Evolutionary conservation across 2,329 filamentous ascomycete genomes (phyloP).

Genomic region (Stagonosporopsis rhizophila): DNA sequence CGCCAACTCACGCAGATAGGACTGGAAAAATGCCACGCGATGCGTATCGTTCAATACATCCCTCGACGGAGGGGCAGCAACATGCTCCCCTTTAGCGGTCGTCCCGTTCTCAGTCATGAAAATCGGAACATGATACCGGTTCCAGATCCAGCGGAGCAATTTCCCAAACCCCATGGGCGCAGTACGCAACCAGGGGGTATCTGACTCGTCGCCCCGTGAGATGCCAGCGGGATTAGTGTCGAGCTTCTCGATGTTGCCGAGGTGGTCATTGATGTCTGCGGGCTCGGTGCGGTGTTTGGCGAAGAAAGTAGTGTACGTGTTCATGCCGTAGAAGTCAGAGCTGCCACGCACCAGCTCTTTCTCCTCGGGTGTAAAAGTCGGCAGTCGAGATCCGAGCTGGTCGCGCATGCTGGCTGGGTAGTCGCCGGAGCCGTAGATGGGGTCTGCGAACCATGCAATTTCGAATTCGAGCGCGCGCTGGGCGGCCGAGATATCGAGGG

Average conservation of each 20-base stretch:
- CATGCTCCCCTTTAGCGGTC: constrained; percentile 42
- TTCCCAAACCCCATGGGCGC: constrained; percentile 46
- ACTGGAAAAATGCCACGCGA: constrained; percentile 50
- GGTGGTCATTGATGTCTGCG: constrained; percentile 51
- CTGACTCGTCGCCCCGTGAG: constrained; percentile 47
- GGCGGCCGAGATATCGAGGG: constrained; percentile 28
- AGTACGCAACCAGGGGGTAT: constrained; percentile 52
- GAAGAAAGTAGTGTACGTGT: constrained; percentile 54
- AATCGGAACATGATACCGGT: constrained; percentile 51
- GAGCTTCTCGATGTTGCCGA: constrained; percentile 50
- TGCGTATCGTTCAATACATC: constrained; percentile 51
- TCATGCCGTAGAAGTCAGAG: constrained; percentile 51
- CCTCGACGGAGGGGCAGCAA: constrained; percentile 37
- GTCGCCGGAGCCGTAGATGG: constrained; percentile 42
- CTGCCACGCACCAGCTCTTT: constrained; percentile 43
- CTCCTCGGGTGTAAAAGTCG: constrained; percentile 51
- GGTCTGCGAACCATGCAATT: constrained; percentile 52
- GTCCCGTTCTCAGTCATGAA: constrained; percentile 56
- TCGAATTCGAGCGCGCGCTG: constrained; percentile 53
- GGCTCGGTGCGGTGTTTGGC: constrained; percentile 45
- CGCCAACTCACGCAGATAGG: constrained; percentile 50
- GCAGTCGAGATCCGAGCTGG: constrained; percentile 47
- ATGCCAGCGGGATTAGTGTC: constrained; percentile 43
- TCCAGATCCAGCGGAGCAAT: constrained; percentile 53
- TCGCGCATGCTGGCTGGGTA: constrained; percentile 52